Base-by-base conservation (phyloP, 2,329 filamentous ascomycete species). In the Macrophomina tecta region DNA sequence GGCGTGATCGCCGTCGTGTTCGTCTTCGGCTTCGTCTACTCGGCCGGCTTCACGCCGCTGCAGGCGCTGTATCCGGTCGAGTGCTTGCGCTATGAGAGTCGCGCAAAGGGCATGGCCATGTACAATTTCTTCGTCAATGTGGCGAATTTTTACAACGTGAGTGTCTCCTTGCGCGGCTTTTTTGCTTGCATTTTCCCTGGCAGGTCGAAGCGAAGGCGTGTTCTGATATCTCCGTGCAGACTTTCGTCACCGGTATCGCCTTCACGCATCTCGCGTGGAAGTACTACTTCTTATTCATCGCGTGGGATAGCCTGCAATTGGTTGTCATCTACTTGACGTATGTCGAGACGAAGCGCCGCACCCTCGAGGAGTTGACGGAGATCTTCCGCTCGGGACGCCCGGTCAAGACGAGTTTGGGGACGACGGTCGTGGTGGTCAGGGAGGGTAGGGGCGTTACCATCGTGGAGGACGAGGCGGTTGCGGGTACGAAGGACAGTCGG, bases 1-100 rank as follows among this genome's bases (percentile, higher is more conserved):
- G 61, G 40, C 48, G 53, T 66, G 30, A 66, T 66, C 34, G 64
- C 53, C 30, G 40, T 72, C 40, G 73, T 78, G 32, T 78, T 76
- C 68, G 65, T 78, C 12, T 78, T 78, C 71, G 72, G 72, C 30
- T 72, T 74, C 46, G 71, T 73, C 58, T 79, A 74, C 67, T 67
- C 73, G 8, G 73, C 73, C 48, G 77, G 76, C 61, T 74, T 75
- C 68, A 79, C 77, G 3, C 76, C 82, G 2, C 72, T 84, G 18
- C 81, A 82, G 70, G 80, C 80, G 12, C 69, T 84, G 2, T 84
- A 84, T 69, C 80, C 81, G 0, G 82, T 83, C n/a, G 82, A 84
- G 69, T 82, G 80, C 70, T 73, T 84, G 16, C 76, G 79, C 5
- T 83, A 83, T 67, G 80, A 82, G 67, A 80, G 75, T 0, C 75